Percentiles rank a stretch among this genome's conserved stretches.
Evolutionary conservation across 2,329 filamentous ascomycete species (phyloP).

Genomic region (Ascochyta lentis): DNA sequence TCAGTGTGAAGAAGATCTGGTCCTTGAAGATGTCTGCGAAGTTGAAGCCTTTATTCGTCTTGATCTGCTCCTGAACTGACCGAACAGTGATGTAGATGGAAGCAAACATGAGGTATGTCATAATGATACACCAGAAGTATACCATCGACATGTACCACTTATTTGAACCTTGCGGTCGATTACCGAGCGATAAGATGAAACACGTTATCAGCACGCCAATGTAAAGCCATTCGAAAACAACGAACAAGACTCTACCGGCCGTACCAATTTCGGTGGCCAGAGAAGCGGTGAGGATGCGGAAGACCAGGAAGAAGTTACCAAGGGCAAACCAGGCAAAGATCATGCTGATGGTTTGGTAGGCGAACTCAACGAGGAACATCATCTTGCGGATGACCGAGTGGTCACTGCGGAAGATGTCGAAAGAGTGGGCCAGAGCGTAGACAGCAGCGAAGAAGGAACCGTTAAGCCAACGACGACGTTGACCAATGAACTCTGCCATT

Average conservation of each 20-base stretch:
- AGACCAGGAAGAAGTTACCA: conserved; percentile 98
- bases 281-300: conserved; percentile 92
- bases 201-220: conserved; percentile 90
- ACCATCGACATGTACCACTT: conserved; percentile 96
- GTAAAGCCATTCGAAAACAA: conserved; percentile 96
- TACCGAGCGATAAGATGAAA: conserved; percentile 93
- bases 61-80: conserved; percentile 76
- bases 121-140: conserved; percentile 96
- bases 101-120: conserved; percentile 91
- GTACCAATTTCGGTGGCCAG: conserved; percentile 79
- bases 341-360: conserved; percentile 96
- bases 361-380: conserved; percentile 89
- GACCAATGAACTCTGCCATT: conserved; percentile 92
- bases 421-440: conserved; percentile 93
- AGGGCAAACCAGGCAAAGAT: conserved; percentile 99
- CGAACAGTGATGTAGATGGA: conserved; percentile 92
- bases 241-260: conserved; percentile 78
- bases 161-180: conserved; percentile 91
- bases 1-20: conserved; percentile 87
- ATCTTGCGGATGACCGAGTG: conserved; percentile 87
- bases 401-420: conserved; percentile 92
- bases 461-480: conserved; percentile 96
- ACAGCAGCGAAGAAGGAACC: conserved; percentile 98
- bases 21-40: conserved; percentile 81
- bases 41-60: conserved; percentile 67